Percentiles rank a stretch among this genome's conserved stretches.
These are phyloP conservation scores for Deuterostichococcus epilithicus DNA, from an alignment of 139 green algal genomes.

Conservation along the genomic window DNA sequence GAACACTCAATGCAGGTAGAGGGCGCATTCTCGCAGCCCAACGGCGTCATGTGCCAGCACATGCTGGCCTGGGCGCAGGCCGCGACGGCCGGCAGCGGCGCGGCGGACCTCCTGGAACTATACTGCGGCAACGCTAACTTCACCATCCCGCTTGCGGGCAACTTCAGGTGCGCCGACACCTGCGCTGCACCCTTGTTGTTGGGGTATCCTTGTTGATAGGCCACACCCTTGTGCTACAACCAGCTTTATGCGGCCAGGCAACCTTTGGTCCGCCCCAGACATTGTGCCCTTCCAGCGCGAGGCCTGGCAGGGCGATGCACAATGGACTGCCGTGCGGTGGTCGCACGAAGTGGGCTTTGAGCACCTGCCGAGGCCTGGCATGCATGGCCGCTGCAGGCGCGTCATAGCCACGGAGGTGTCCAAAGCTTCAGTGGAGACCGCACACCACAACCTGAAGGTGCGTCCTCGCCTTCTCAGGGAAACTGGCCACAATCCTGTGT, in stretches of 20 bases:
- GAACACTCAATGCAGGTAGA: conserved; percentile 62
- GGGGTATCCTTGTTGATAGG: too few species aligned
- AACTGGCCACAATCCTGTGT: background rate
- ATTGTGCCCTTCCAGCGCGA: too few species aligned
- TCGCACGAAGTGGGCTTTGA: too few species aligned
- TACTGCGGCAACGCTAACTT: conserved; percentile 98
- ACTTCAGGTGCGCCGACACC: conserved; percentile 53
- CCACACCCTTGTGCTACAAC: too few species aligned
- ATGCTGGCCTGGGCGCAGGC: conserved; percentile 87
- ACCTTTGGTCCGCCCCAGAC: too few species aligned
- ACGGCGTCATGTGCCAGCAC: conserved; percentile 68
- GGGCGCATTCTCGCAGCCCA: conserved; percentile 87
- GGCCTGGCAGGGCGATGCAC: too few species aligned
- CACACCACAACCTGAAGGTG: conserved; percentile 41
- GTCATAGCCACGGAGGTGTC: conserved; percentile 89
- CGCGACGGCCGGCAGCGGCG: conserved; percentile 11
- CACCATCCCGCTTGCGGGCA: conserved; percentile 77
- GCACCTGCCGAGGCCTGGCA: too few species aligned
- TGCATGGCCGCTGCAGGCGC: too few species aligned
- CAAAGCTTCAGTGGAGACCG: conserved; percentile 74
- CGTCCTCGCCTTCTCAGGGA: too few species aligned
- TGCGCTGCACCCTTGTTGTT: background rate
- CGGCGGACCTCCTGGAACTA: conserved; percentile 71
- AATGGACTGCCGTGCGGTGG: too few species aligned
- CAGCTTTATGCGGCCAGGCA: too few species aligned